Evolutionary conservation across 2,329 filamentous ascomycete species (phyloP), one percentile per base, ranked within the genome.

Genomic region (Alternaria dauci): DNA sequence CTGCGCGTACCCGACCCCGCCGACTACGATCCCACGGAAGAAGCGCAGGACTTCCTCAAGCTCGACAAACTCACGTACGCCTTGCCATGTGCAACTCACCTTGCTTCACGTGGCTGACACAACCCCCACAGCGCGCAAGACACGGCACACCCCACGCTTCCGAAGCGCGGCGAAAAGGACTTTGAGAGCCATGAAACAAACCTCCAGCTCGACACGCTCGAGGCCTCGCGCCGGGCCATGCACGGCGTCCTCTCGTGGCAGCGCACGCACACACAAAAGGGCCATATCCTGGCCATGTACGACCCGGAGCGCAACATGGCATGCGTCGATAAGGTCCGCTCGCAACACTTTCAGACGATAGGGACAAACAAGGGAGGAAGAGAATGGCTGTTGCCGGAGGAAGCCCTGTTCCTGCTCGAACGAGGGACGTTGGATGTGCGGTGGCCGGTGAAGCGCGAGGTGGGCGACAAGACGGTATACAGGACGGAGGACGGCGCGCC

Each of bases 131-230:
- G 72, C 36, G 59, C 63, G 41, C 61, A 69, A 42, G 69, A 69
- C 44, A 67, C 62, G 48, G 66, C 70, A 53, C 60, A 63, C n/a
- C 70, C 81, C 82, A 87, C 88, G 69, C 86, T 94, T 11, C 93
- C 96, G 36, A 93, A 94, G 67, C 92, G 93, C 65, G 95, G 95
- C 62, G 93, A 96, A 77, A 99, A 99, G 79, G 95, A 99, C 81
- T 99, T 97, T 77, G 95, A 98, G 80, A 89, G 91, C 28, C 93
- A 98, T 79, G 91, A 92, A 48, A 98, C 95, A 2, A 86, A 87
- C 32, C 88, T 91, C 32, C 95, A 99, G 79, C 88, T 90, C 66
- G 85, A 86, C 58, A 87, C 90, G 8, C 88, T 99, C 52, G 90
- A 93, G 72, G 87, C 91, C 47, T 96, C 93, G 63, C 89, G 94